These are phyloP conservation scores for Cadophora gregata DNA, from an alignment of 2,329 filamentous ascomycete genomes.

Conservation along the genomic window DNA sequence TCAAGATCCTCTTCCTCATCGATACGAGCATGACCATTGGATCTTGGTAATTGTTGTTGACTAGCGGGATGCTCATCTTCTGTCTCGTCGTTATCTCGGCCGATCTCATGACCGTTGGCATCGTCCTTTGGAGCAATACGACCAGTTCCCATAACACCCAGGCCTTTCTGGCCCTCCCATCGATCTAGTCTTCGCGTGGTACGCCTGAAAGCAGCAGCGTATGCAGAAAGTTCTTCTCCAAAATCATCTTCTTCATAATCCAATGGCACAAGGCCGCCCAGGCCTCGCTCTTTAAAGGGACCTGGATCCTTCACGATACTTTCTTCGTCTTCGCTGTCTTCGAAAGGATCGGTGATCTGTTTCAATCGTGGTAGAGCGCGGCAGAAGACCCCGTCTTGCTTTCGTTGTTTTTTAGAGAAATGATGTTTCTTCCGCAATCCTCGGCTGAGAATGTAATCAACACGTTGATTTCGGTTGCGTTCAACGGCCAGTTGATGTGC, in stretches of 20 bases:
- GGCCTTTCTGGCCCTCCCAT: constrained; percentile 61
- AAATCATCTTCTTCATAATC: constrained; percentile 71
- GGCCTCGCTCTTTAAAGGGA: constrained; percentile 60
- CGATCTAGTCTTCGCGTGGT: constrained; percentile 69
- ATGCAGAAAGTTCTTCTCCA: constrained; percentile 74
- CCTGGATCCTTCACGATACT: constrained; percentile 43
- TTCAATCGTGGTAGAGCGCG: constrained; percentile 70
- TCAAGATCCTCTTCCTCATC: constrained; percentile 55
- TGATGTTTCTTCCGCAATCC: constrained; percentile 72
- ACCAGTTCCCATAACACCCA: constrained; percentile 43
- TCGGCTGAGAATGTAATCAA: constrained; percentile 83
- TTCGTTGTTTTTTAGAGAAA: constrained; percentile 64
- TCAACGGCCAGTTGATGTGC: constrained; percentile 84
- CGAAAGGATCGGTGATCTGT: constrained; percentile 59
- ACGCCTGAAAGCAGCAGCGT: constrained; percentile 69
- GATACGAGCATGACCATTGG: constrained; percentile 42
- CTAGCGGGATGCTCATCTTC: constrained; percentile 45
- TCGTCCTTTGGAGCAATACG: constrained; percentile 30
- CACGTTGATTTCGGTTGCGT: constrained; percentile 76
- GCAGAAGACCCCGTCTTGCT: constrained; percentile 69
- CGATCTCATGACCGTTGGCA: constrained; percentile 34
- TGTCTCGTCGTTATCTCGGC: constrained; percentile 42
- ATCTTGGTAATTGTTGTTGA: constrained; percentile 46
- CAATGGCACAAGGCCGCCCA: constrained; percentile 69
- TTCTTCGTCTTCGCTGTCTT: constrained; percentile 68